Evolutionary conservation across 768 basidiomycete genomes (phyloP).

Genomic region (Termitomyces sp.): DNA sequence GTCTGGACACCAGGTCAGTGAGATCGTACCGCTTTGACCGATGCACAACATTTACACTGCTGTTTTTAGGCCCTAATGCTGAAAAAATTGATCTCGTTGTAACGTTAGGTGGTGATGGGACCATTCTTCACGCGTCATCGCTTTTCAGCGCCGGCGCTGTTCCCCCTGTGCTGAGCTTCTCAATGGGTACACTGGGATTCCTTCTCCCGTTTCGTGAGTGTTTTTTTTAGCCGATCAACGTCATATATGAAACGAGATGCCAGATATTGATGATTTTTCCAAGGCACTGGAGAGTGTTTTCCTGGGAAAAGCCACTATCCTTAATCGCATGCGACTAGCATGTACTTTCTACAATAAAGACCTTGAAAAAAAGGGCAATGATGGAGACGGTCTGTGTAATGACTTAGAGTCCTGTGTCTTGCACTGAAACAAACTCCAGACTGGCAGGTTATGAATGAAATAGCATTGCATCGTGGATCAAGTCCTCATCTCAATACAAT

Average conservation of each 20-base stretch:
- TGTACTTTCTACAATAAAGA: slow-evolving; percentile 70
- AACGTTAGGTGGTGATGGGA: slow-evolving; percentile 92
- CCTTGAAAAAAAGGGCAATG: slow-evolving; percentile 48
- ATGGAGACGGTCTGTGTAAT: slow-evolving; percentile 49
- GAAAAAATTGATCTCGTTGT: slow-evolving; percentile 81
- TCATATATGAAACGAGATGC: neutral
- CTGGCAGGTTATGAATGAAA: slow-evolving; percentile 98
- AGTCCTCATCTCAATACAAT: slow-evolving; percentile 91
- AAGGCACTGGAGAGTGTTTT: slow-evolving; percentile 79
- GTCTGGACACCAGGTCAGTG: slow-evolving; percentile 61
- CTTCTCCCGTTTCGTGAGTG: slow-evolving; percentile 87
- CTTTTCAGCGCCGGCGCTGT: slow-evolving; percentile 88
- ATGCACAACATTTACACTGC: neutral
- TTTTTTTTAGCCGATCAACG: neutral
- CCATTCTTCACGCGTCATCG: slow-evolving; percentile 89
- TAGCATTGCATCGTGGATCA: slow-evolving; percentile 87
- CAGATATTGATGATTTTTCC: slow-evolving; percentile 87
- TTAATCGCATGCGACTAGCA: slow-evolving; percentile 87
- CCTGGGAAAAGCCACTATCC: slow-evolving; percentile 70
- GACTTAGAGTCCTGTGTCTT: neutral
- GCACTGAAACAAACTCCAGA: slow-evolving; percentile 35
- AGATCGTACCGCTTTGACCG: neutral
- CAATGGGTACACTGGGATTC: slow-evolving; percentile 92
- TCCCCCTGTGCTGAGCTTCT: slow-evolving; percentile 88
- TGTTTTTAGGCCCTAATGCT: slow-evolving; percentile 36